Percentiles rank a stretch among this genome's conserved stretches.
Conservation (phyloP, 2,329 filamentous ascomycete species). For the Ilyonectria sp. region DNA sequence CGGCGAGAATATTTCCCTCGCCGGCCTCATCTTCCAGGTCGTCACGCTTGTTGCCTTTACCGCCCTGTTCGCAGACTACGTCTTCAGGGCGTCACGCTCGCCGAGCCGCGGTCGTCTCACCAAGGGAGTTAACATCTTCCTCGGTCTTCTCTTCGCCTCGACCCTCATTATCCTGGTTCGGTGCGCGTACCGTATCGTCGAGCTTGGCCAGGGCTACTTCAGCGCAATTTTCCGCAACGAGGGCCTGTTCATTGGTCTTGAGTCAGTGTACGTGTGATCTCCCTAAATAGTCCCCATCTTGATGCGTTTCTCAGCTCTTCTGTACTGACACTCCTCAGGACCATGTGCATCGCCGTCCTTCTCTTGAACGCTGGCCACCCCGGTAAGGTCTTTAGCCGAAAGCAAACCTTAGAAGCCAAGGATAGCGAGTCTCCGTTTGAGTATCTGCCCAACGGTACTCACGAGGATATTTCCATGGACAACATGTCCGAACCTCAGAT, state of each 20-base stretch:
- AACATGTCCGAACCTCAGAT: background rate
- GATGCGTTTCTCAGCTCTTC: background rate
- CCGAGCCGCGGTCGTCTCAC: conserved; percentile 47
- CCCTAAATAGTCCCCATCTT: background rate
- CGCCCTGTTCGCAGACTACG: conserved; percentile 59
- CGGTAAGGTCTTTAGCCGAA: conserved; percentile 33
- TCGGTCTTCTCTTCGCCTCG: conserved; percentile 63
- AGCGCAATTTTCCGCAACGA: conserved; percentile 46
- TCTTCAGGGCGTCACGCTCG: conserved; percentile 50
- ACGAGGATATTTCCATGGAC: conserved; percentile 21
- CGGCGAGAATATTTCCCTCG: conserved; percentile 65
- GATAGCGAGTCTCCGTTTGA: conserved; percentile 21
- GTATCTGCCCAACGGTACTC: conserved; percentile 14
- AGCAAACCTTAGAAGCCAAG: conserved; percentile 8
- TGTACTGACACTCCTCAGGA: conserved; percentile 33
- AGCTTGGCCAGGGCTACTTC: conserved; percentile 70
- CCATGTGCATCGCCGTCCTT: conserved; percentile 43
- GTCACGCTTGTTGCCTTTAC: conserved; percentile 63
- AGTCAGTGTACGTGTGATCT: conserved; percentile 40
- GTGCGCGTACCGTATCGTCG: conserved; percentile 71
- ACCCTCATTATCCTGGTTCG: conserved; percentile 71
- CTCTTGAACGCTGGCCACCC: conserved; percentile 44
- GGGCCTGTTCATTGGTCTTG: conserved; percentile 44
- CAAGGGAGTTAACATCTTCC: conserved; percentile 62
- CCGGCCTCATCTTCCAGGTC: conserved; percentile 67